phyloP scores from a whole-genome alignment of 345 rosid species.

The Melaleuca quinquenervia region DNA sequence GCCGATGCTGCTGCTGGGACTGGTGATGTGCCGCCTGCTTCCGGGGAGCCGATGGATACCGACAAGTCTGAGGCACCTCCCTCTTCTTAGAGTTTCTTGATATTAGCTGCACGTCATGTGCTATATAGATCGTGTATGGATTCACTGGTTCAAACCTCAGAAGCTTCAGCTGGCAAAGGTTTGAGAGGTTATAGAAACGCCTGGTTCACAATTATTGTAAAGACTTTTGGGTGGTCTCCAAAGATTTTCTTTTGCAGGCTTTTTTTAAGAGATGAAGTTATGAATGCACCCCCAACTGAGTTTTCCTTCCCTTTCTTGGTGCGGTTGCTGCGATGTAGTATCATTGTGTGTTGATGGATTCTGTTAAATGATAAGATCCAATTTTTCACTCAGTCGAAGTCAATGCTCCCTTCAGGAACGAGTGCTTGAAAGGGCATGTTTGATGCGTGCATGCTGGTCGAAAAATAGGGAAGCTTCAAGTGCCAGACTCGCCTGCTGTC shows the following conservation, averaged over 20 bases:
- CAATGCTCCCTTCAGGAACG: neutral
- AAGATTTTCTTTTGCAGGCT: neutral
- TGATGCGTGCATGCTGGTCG: neutral
- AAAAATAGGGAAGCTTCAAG: neutral
- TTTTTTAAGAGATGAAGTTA: neutral
- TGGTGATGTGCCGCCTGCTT: constrained; percentile 23
- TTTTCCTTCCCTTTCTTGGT: neutral
- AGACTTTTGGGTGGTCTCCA: neutral
- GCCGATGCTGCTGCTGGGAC: constrained; percentile 9
- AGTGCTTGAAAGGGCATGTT: neutral
- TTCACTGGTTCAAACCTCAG: neutral
- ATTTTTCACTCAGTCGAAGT: neutral
- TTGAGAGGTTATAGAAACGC: neutral
- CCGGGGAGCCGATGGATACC: constrained; percentile 74
- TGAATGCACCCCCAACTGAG: neutral
- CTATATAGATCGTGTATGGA: neutral
- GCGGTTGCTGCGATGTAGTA: neutral
- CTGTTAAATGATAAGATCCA: neutral
- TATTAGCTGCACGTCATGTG: neutral
- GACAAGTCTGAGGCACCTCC: constrained; percentile 32
- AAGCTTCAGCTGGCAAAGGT: neutral
- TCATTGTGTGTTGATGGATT: neutral
- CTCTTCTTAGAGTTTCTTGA: constrained; percentile 14
- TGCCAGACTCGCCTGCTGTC: neutral
- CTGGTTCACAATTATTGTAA: neutral